phyloP scores from a whole-genome alignment of 2,329 filamentous ascomycete species.

The Epichloe sp. region DNA sequence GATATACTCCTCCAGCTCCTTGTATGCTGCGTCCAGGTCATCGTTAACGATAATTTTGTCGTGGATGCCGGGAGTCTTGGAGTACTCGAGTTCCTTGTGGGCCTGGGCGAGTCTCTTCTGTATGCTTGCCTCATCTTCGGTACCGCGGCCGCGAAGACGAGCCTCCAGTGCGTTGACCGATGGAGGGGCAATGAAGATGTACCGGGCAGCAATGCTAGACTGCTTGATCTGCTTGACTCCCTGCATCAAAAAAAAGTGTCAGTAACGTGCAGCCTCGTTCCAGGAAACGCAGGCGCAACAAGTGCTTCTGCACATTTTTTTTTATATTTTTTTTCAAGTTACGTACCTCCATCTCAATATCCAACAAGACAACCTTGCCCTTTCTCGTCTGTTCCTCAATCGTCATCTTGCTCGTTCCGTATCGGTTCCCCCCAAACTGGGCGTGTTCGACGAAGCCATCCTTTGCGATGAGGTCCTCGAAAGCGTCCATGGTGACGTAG shows the following conservation, averaged over 20 bases:
- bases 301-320: neutral
- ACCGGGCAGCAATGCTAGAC: conserved; percentile 60
- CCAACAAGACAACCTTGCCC: conserved; percentile 66
- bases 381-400: conserved; percentile 62
- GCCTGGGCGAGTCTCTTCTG: conserved; percentile 59
- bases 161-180: conserved; percentile 60
- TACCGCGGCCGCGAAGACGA: conserved; percentile 60
- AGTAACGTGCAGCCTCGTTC: neutral
- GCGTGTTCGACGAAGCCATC: conserved; percentile 78
- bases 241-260: conserved; percentile 6
- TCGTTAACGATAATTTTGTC: conserved; percentile 27
- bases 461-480: conserved; percentile 52
- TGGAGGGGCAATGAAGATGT: conserved; percentile 75
- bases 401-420: conserved; percentile 71
- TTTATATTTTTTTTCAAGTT: neutral
- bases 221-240: conserved; percentile 88
- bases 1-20: conserved; percentile 38
- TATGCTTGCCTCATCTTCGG: conserved; percentile 64
- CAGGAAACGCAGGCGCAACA: neutral
- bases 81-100: conserved; percentile 59
- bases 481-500: conserved; percentile 55
- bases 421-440: conserved; percentile 72
- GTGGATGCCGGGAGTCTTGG: conserved; percentile 46
- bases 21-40: conserved; percentile 37
- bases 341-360: conserved; percentile 89